Conservation (phyloP, 768 basidiomycete genomes). For the Agrocybe praecox region DNA sequence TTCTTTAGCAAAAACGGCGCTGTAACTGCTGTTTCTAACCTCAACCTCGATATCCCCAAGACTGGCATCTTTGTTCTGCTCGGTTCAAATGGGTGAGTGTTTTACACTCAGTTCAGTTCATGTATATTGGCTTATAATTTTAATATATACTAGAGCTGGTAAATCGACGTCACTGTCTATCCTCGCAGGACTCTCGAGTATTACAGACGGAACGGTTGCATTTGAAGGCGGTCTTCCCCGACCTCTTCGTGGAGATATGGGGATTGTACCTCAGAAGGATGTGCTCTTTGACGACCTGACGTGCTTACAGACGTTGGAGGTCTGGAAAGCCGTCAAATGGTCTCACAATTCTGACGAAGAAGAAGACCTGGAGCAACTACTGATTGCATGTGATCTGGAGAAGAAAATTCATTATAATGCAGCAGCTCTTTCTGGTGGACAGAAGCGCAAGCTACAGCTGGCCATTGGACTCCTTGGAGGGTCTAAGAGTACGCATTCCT, state of each 20-base stretch:
- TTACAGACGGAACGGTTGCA: conserved; percentile 57
- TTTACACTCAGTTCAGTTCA: neutral
- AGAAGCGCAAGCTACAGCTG: conserved; percentile 83
- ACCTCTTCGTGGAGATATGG: conserved; percentile 66
- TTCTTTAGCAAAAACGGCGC: conserved; percentile 45
- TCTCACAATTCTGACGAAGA: conserved; percentile 43
- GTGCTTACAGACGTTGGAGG: conserved; percentile 69
- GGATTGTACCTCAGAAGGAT: conserved; percentile 84
- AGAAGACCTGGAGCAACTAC: conserved; percentile 64
- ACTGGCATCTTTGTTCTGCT: conserved; percentile 77
- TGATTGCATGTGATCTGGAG: conserved; percentile 74
- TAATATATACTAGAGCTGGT: conserved; percentile 53
- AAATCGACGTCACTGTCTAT: conserved; percentile 76
- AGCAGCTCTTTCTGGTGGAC: conserved; percentile 71
- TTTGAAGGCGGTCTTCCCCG: conserved; percentile 54
- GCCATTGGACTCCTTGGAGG: conserved; percentile 80
- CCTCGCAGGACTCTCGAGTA: conserved; percentile 62
- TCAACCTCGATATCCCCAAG: conserved; percentile 71
- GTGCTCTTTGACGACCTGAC: conserved; percentile 78
- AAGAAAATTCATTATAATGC: conserved; percentile 70
- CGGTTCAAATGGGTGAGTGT: conserved; percentile 65
- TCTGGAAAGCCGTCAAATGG: conserved; percentile 76
- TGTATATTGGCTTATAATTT: neutral
- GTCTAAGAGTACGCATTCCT: conserved; percentile 51
- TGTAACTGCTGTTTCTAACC: conserved; percentile 66